phyloP scores from a whole-genome alignment of 345 rosid species.

The Camelina hispida region DNA sequence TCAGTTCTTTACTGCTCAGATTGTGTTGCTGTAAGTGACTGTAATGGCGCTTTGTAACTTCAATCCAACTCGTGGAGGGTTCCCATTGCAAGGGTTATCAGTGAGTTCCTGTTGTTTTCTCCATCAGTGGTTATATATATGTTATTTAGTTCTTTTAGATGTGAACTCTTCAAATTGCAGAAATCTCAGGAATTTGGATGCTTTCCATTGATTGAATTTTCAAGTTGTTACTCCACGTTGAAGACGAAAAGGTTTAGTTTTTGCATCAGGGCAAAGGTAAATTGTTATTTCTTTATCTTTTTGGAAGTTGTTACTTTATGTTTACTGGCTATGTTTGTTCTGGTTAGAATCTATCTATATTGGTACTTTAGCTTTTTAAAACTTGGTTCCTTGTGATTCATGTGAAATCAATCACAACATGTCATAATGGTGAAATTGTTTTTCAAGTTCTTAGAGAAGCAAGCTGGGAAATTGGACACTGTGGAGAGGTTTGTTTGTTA shows the following conservation, averaged over 20 bases:
- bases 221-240: slow-evolving; percentile 27
- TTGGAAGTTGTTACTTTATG: background rate
- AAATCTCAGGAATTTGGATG: slow-evolving; percentile 7
- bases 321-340: background rate
- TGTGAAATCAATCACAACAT: background rate
- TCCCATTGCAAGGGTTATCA: slow-evolving; percentile 25
- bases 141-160: background rate
- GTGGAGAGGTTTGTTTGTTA: slow-evolving; percentile 53
- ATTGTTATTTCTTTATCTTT: background rate
- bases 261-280: slow-evolving; percentile 48
- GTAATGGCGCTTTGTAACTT: slow-evolving; percentile 37
- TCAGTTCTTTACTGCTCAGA: background rate
- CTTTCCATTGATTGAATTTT: slow-evolving; percentile 35
- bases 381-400: background rate
- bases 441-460: slow-evolving; percentile 45
- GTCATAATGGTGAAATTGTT: slow-evolving; percentile 9
- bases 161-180: slow-evolving; percentile 5
- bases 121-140: background rate
- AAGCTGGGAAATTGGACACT: slow-evolving; percentile 34
- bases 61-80: slow-evolving; percentile 10
- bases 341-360: background rate
- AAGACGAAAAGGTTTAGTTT: slow-evolving; percentile 26
- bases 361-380: background rate
- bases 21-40: slow-evolving; percentile 3
- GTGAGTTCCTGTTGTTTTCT: slow-evolving; percentile 18